Conservation (phyloP, 495 filamentous ascomycete species). For the Aspergillus wentii region DNA sequence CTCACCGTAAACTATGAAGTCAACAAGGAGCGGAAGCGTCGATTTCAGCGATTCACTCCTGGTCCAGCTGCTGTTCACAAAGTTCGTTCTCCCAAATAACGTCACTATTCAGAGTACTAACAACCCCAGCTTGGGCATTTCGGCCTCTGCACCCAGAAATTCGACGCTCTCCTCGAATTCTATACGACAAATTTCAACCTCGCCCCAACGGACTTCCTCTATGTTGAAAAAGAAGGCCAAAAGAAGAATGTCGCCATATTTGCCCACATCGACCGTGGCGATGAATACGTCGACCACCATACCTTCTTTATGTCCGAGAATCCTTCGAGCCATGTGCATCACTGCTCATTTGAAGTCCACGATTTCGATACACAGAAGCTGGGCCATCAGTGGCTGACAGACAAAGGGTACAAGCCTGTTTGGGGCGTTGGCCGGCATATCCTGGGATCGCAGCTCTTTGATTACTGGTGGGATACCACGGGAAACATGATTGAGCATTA, state of each 20-base stretch:
- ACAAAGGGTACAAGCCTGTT: slow-evolving; percentile 57
- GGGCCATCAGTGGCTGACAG: slow-evolving; percentile 61
- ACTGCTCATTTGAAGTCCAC: slow-evolving; percentile 62
- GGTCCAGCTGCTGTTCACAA: slow-evolving; percentile 70
- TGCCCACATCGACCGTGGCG: slow-evolving; percentile 59
- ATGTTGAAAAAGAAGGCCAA: slow-evolving; percentile 15
- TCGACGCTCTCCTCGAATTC: slow-evolving; percentile 52
- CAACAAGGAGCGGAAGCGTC: slow-evolving; percentile 24
- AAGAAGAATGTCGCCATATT: slow-evolving; percentile 54
- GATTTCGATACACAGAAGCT: slow-evolving; percentile 66
- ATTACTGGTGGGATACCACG: slow-evolving; percentile 63
- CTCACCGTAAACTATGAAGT: slow-evolving; percentile 22
- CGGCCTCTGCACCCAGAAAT: slow-evolving; percentile 58
- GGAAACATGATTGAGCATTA: slow-evolving; percentile 59
- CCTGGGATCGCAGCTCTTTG: slow-evolving; percentile 65
- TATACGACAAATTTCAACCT: slow-evolving; percentile 68
- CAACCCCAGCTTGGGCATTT: slow-evolving; percentile 59
- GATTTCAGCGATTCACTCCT: slow-evolving; percentile 33
- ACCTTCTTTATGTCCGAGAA: slow-evolving; percentile 58
- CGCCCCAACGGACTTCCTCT: slow-evolving; percentile 40
- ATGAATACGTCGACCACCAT: slow-evolving; percentile 63
- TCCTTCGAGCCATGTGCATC: slow-evolving; percentile 50
- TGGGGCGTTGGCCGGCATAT: slow-evolving; percentile 69
- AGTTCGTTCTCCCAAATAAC: slow-evolving; percentile 6
- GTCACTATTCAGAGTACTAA: neutral